Evolutionary conservation across 768 basidiomycete species (phyloP), one percentile per base, ranked within the genome.

Genomic region (Trametes gibbosa): DNA sequence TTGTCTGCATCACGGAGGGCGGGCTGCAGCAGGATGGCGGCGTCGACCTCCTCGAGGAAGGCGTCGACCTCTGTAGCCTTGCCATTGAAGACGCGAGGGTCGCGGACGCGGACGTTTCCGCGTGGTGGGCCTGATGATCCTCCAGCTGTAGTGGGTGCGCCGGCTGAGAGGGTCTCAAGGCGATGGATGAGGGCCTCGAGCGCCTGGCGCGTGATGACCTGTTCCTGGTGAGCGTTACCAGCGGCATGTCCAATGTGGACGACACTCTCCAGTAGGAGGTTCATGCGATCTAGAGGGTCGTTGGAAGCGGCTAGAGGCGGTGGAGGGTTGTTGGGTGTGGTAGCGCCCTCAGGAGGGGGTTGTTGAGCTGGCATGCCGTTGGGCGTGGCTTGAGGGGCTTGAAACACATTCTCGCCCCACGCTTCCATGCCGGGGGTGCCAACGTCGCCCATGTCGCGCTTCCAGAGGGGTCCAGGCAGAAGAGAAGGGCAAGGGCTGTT

Each of bases 21-120:
- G 16, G 14, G 48, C 24, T 52, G 41, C 4, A 59, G 58, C 7
- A 35, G 17, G 19, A 59, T 52, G 25, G 24, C 50, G 16, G 21
- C 27, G 12, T 49, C 24, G 17, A 59, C n/a, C 17, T 59, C 58
- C 10, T 21, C 7, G 5, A 59, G 45, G 50, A 59, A 59, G 4
- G 35, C 34, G 10, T 35, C 43, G 34, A 59, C 58, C 12, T 45
- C 35, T 2, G 43, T 10, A 2, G 58, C 24, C 50, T 43, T 52
- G 1, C 50, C 58, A 16, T 43, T 52, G n/a, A 59, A 59, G 27
- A 17, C 41, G 24, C 58, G 32, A 3, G 58, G 58, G 34, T 59
- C 43, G 19, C 21, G 56, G 7, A 23, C 34, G 39, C 25, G 39
- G 25, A 57, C 42, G 40, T 35, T 41, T 9, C 40, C 40, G n/a